Conservation (phyloP, 257 asterid genomes). For the Scutellaria baicalensis region DNA sequence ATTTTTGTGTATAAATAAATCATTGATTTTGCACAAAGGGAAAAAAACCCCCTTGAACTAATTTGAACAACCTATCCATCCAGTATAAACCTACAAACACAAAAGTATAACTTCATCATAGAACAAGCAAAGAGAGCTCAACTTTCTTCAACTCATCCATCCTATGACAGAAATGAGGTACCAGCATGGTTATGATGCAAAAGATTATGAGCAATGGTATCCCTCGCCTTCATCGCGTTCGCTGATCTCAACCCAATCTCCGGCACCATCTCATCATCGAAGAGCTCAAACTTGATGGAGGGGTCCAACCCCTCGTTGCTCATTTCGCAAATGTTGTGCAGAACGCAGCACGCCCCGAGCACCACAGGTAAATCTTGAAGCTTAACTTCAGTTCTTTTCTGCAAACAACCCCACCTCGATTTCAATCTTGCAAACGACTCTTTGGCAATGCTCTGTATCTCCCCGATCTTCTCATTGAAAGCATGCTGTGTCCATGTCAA, state of each 20-base stretch:
- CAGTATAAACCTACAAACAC: constrained; percentile 8
- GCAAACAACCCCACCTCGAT: constrained; percentile 37
- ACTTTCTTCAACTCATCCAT: no score
- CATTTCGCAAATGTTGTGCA: constrained; percentile 42
- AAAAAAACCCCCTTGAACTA: not conserved
- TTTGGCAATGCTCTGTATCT: constrained; percentile 17
- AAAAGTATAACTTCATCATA: not conserved
- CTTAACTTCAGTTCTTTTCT: constrained; percentile 38
- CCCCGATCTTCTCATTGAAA: constrained; percentile 37
- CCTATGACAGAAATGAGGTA: constrained; percentile 31
- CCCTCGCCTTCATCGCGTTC: constrained; percentile 36
- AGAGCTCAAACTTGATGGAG: constrained; percentile 14
- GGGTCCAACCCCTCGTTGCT: constrained; percentile 20
- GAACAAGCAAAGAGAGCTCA: not conserved
- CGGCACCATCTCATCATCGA: constrained; percentile 36
- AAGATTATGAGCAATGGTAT: constrained; percentile 33
- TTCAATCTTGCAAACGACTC: constrained; percentile 31
- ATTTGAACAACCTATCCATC: not conserved
- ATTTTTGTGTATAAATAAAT: constrained; percentile 2
- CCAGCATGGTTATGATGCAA: constrained; percentile 48
- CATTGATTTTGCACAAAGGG: not conserved
- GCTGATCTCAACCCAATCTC: constrained; percentile 34
- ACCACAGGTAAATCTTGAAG: constrained; percentile 41
- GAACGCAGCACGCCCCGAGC: constrained; percentile 43
- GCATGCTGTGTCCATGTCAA: constrained; percentile 45